Evolutionary conservation across 106 monocot species (phyloP).

Genomic region (Platanthera zijinensis): DNA sequence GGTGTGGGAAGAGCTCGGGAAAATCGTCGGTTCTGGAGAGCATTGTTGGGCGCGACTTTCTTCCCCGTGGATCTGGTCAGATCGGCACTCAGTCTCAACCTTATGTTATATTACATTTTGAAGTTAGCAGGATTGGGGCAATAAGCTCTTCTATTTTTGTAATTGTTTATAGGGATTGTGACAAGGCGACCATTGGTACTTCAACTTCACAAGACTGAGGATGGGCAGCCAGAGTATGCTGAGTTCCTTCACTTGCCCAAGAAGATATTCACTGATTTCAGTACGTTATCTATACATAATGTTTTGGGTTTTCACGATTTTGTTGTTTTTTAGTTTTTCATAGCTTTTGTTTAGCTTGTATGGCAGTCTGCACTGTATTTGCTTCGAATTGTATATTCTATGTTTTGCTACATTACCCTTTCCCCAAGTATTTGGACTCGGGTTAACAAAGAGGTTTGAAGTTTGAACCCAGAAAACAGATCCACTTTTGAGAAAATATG

Average conservation of each 20-base stretch:
- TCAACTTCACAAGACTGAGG: slow-evolving; percentile 56
- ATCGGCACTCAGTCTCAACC: background rate
- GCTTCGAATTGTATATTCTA: background rate
- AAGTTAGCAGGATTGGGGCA: background rate
- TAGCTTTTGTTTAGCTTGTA: background rate
- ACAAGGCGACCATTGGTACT: slow-evolving; percentile 70
- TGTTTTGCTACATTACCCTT: background rate
- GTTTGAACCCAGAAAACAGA: background rate
- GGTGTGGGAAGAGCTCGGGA: slow-evolving; percentile 41
- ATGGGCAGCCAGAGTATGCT: slow-evolving; percentile 44
- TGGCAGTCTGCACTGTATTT: background rate
- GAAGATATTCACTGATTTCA: slow-evolving; percentile 50
- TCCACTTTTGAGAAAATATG: no score
- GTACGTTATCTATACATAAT: slow-evolving; percentile 14
- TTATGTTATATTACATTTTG: background rate
- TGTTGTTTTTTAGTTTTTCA: background rate
- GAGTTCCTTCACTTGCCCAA: slow-evolving; percentile 67
- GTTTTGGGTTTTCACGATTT: background rate
- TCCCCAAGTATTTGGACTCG: background rate
- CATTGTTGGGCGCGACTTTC: slow-evolving; percentile 48
- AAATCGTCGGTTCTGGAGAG: slow-evolving; percentile 61
- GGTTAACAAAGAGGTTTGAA: background rate
- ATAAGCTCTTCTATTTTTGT: slow-evolving; percentile 1
- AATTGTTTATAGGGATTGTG: slow-evolving; percentile 43
- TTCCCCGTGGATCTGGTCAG: slow-evolving; percentile 59